Percentiles rank a stretch among this genome's conserved stretches.
Conservation (phyloP, 768 basidiomycete species). For the Lentinula edodes region DNA sequence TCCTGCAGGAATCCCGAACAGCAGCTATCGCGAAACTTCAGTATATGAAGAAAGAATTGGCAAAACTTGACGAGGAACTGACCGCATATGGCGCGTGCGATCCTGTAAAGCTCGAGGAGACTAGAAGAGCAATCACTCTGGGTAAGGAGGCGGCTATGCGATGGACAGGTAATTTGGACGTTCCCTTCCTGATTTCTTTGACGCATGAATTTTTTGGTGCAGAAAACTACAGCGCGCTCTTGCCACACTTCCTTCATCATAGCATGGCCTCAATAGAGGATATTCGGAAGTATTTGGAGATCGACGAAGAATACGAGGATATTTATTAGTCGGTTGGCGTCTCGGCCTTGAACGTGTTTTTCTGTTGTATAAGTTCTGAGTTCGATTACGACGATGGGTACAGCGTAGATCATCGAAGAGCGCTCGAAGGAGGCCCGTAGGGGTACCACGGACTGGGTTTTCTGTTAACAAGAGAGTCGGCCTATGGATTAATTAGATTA, state of each 20-base stretch:
- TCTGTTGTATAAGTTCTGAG: background rate
- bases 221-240: slow-evolving; percentile 70
- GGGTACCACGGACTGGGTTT: too few relatives aligned
- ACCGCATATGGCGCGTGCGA: slow-evolving; percentile 79
- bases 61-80: slow-evolving; percentile 60
- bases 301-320: slow-evolving; percentile 76
- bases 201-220: slow-evolving; percentile 1
- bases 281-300: slow-evolving; percentile 58
- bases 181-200: background rate
- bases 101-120: slow-evolving; percentile 75
- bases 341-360: background rate
- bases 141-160: slow-evolving; percentile 81
- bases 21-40: slow-evolving; percentile 45
- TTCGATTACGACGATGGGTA: background rate
- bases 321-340: slow-evolving; percentile 43
- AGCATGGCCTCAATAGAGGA: slow-evolving; percentile 54
- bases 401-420: too few relatives aligned
- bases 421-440: too few relatives aligned
- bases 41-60: slow-evolving; percentile 42
- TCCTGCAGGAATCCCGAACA: slow-evolving; percentile 49
- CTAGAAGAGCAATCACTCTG: slow-evolving; percentile 61
- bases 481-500: too few relatives aligned
- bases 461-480: too few relatives aligned
- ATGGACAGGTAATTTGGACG: slow-evolving; percentile 72
- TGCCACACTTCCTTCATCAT: slow-evolving; percentile 63